Evolutionary conservation across 768 basidiomycete species (phyloP), one percentile per base, ranked within the genome.

Genomic region (Coprinopsis strossmayeri): DNA sequence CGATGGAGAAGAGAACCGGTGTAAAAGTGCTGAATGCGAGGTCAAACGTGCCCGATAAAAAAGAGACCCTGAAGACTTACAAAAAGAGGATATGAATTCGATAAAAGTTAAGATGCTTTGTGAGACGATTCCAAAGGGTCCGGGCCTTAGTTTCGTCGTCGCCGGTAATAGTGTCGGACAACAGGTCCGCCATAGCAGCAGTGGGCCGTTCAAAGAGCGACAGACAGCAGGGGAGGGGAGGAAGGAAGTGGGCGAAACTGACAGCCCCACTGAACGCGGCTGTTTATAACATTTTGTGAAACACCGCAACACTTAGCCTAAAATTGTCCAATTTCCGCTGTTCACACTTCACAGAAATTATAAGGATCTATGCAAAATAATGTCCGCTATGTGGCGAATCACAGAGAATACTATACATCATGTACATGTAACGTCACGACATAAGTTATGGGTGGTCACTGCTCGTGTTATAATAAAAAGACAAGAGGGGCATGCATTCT

Each of bases 1-100:
- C 81, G 30, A 67, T 81, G 17, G 89, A 87, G 54, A 80, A 78
- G 46, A 93, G 68, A 54, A 96, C 72, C 1, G 94, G 93, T 0
- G 81, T 81, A 60, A 90, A 76, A 4, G 79, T 84, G 57, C 87
- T 90, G 58, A 51, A 46, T 24, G 48, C 42, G 38, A 42, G 27
- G 35, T 58, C 25, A 53, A 41, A 17, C 38, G 49, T 43, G 23
- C 50, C 48, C 39, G 34, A 23, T 18, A 18, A 45, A 49, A 35
- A 40, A 21, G 5, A 28, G 44, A 45, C 37, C 25, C 39, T 32
- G 50, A 43, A 34, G 34, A 64, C 81, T 58, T 53, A 81, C 82
- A 83, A 82, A 61, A 76, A 73, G 39, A 82, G 64, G 20, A 83
- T 59, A 54, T 84, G 82, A 44, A 80, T 59, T 4, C 84, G 74